These are phyloP conservation scores for Oryza officinalis DNA, from an alignment of 176 grass and related monocot species.

Conservation along the genomic window DNA sequence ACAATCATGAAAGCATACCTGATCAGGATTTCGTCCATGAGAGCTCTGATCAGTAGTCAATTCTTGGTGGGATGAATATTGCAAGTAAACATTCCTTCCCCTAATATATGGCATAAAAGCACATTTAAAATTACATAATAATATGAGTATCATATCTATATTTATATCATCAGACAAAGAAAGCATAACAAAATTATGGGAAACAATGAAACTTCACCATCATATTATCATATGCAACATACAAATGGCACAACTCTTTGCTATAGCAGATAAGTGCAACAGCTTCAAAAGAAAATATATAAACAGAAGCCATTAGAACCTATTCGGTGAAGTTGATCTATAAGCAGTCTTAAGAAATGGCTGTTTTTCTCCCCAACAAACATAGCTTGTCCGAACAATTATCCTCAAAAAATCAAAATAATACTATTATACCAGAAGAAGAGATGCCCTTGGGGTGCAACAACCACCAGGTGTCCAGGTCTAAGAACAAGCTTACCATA, in stretches of 20 bases:
- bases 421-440: background rate
- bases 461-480: background rate
- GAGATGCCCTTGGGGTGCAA: background rate
- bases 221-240: background rate
- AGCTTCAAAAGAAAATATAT: background rate
- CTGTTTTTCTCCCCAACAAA: background rate
- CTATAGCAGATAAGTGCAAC: background rate
- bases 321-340: background rate
- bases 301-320: background rate
- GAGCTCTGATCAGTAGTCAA: slow-evolving; percentile 93
- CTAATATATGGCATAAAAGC: slow-evolving; percentile 51
- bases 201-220: background rate
- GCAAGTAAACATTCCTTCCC: slow-evolving; percentile 97
- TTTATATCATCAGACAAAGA: background rate
- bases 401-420: background rate
- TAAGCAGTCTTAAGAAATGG: background rate
- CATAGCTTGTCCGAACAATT: background rate
- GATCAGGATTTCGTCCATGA: slow-evolving; percentile 93
- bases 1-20: slow-evolving; percentile 52
- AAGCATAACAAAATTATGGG: background rate
- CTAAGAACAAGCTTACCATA: slow-evolving; percentile 60
- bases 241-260: background rate
- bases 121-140: background rate
- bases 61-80: slow-evolving; percentile 97
- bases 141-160: background rate